phyloP scores from a whole-genome alignment of 2,329 filamentous ascomycete species.

The Acephala macrosclerotiorum region DNA sequence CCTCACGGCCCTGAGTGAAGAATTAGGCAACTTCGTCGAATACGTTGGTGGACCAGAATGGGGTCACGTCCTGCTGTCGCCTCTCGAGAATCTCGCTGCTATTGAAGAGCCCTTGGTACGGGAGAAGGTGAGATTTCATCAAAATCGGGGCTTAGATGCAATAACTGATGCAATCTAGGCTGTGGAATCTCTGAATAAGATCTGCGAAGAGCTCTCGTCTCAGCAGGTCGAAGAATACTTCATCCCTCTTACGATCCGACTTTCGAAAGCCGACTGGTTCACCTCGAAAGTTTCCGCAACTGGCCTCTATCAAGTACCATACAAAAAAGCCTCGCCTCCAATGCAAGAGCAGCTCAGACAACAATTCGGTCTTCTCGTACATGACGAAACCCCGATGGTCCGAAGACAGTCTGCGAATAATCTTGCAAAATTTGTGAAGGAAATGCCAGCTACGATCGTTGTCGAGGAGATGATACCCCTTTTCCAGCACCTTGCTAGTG shows the following conservation, averaged over 20 bases:
- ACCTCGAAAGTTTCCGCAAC: constrained; percentile 99
- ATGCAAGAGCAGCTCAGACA: constrained; percentile 91
- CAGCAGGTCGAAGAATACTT: constrained; percentile 97
- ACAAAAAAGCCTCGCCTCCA: constrained; percentile 86
- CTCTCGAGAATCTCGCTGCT: constrained; percentile 95
- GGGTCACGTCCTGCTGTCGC: constrained; percentile 95
- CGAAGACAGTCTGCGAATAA: constrained; percentile 96
- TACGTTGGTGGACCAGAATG: constrained; percentile 95
- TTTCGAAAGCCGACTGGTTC: constrained; percentile 99
- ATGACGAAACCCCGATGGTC: constrained; percentile 99
- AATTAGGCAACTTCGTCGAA: constrained; percentile 95
- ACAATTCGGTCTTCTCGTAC: constrained; percentile 91
- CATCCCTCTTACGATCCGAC: constrained; percentile 91
- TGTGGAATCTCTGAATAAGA: constrained; percentile 99
- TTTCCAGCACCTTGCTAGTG: constrained; percentile 94
- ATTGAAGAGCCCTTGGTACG: constrained; percentile 98
- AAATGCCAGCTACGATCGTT: constrained; percentile 89
- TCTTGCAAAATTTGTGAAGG: constrained; percentile 96
- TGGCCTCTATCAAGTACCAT: constrained; percentile 91
- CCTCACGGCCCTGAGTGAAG: constrained; percentile 93
- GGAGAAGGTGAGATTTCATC: constrained; percentile 77
- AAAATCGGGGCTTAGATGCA: too few relatives aligned
- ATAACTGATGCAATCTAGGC: constrained; percentile 63
- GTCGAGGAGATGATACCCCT: constrained; percentile 99
- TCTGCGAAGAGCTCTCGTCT: constrained; percentile 89